Evolutionary conservation across 768 basidiomycete species (phyloP).

Genomic region (Mycena capillaripes): DNA sequence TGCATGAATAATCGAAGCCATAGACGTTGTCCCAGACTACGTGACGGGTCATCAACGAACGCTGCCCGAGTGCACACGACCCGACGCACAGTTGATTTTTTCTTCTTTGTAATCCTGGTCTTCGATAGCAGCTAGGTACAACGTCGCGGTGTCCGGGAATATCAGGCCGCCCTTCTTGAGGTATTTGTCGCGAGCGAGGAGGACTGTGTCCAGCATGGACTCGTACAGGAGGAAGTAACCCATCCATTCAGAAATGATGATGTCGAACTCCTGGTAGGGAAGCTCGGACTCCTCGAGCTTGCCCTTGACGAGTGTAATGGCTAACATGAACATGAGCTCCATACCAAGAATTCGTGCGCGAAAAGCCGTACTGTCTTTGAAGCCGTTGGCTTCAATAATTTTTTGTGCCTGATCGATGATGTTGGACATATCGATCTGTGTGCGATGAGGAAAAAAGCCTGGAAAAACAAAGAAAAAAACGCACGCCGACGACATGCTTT

Average conservation of each 20-base stretch:
- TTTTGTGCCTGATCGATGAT: slow-evolving; percentile 99
- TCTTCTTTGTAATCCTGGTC: slow-evolving; percentile 99
- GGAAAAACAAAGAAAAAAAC: slow-evolving; percentile 44
- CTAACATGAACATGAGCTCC: slow-evolving; percentile 54
- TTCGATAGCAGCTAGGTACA: slow-evolving; percentile 97
- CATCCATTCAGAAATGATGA: slow-evolving; percentile 99
- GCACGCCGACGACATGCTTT: slow-evolving; percentile 91
- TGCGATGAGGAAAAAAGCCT: slow-evolving; percentile 16
- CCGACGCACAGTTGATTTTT: slow-evolving; percentile 96
- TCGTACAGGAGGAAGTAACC: slow-evolving; percentile 99
- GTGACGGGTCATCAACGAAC: slow-evolving; percentile 17
- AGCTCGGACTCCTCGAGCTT: slow-evolving; percentile 95
- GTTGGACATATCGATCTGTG: slow-evolving; percentile 99
- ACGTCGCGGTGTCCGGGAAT: slow-evolving; percentile 94
- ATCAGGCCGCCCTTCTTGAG: slow-evolving; percentile 91
- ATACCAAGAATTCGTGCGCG: slow-evolving; percentile 18
- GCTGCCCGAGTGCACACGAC: background rate
- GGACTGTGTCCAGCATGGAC: slow-evolving; percentile 99
- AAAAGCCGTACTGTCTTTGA: slow-evolving; percentile 86
- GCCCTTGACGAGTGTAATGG: slow-evolving; percentile 96
- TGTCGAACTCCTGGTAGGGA: slow-evolving; percentile 94
- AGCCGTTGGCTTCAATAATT: slow-evolving; percentile 96
- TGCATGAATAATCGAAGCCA: slow-evolving; percentile 99
- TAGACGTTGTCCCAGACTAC: slow-evolving; percentile 99
- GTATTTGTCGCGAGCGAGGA: slow-evolving; percentile 97